Conservation (phyloP, 106 monocot genomes). For the Phalaenopsis aphrodite region DNA sequence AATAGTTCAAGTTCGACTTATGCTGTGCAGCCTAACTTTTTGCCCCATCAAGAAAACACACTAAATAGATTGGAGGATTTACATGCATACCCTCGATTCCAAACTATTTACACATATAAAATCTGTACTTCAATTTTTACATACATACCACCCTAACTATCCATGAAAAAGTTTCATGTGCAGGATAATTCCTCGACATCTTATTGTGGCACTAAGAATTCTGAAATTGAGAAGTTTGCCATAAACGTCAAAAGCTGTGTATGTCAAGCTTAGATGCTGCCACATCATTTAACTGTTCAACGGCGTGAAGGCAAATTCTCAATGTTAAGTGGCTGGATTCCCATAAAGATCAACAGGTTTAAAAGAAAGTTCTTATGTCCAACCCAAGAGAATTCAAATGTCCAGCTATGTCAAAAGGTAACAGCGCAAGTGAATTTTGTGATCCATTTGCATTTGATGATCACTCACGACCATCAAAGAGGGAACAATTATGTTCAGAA, state of each 20-base stretch:
- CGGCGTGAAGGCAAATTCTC: conserved; percentile 25
- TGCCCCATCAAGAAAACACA: too few relatives aligned
- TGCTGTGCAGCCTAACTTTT: too few relatives aligned
- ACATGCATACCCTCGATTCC: too few relatives aligned
- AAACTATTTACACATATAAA: too few relatives aligned
- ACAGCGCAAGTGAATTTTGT: background rate
- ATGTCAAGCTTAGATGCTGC: conserved; percentile 25
- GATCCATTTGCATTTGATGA: conserved; percentile 66
- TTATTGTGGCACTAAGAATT: conserved; percentile 5
- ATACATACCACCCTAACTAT: too few relatives aligned
- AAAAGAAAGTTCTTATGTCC: conserved; percentile 16
- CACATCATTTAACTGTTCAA: conserved; percentile 16
- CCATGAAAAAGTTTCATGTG: background rate
- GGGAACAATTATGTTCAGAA: conserved; percentile 48
- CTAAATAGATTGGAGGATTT: too few relatives aligned
- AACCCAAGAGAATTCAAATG: conserved; percentile 33
- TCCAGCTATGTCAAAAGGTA: conserved; percentile 21
- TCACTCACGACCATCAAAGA: conserved; percentile 56
- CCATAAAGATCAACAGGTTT: conserved; percentile 37
- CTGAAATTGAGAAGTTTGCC: conserved; percentile 12
- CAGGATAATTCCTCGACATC: conserved; percentile 11
- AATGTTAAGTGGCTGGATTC: conserved; percentile 41
- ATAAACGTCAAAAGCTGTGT: conserved; percentile 32
- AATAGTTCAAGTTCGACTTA: too few relatives aligned
- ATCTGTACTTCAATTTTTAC: too few relatives aligned